Conservation (phyloP, 768 basidiomycete genomes). For the Phylloporus scabripes region DNA sequence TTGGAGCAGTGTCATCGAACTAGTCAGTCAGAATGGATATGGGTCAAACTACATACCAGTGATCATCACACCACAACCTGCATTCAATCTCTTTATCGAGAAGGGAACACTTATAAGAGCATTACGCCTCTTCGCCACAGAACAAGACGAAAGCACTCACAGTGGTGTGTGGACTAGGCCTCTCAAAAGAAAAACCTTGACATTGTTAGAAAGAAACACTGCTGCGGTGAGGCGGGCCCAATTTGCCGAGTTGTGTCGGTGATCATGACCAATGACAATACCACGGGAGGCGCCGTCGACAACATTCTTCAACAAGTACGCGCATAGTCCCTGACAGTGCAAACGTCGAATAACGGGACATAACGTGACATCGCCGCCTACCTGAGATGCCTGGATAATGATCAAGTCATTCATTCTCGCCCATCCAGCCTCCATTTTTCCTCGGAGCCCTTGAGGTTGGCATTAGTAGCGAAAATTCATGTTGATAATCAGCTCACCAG, state of each 20-base stretch:
- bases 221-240: conserved; percentile 76
- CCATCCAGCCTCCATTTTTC: conserved; percentile 85
- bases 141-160: conserved; percentile 34
- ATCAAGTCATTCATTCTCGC: conserved; percentile 89
- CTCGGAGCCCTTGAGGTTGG: conserved; percentile 55
- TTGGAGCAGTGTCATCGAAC: conserved; percentile 19
- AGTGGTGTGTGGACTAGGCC: conserved; percentile 79
- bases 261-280: conserved; percentile 82
- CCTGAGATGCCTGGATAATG: conserved; percentile 79
- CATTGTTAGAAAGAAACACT: conserved; percentile 56
- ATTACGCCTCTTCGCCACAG: neutral
- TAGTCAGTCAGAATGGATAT: neutral
- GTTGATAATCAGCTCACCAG: conserved; percentile 43
- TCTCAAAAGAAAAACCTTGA: conserved; percentile 64
- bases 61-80: conserved; percentile 86
- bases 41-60: conserved; percentile 50
- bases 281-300: conserved; percentile 52
- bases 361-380: conserved; percentile 17
- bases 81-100: conserved; percentile 55
- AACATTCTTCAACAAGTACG: conserved; percentile 58
- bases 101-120: conserved; percentile 66
- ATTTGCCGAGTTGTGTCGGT: conserved; percentile 69
- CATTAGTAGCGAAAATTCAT: neutral
- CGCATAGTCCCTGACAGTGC: conserved; percentile 59
- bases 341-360: neutral